phyloP scores from a whole-genome alignment of 352 stramenopile species.

The Phytophthora foliorum region DNA sequence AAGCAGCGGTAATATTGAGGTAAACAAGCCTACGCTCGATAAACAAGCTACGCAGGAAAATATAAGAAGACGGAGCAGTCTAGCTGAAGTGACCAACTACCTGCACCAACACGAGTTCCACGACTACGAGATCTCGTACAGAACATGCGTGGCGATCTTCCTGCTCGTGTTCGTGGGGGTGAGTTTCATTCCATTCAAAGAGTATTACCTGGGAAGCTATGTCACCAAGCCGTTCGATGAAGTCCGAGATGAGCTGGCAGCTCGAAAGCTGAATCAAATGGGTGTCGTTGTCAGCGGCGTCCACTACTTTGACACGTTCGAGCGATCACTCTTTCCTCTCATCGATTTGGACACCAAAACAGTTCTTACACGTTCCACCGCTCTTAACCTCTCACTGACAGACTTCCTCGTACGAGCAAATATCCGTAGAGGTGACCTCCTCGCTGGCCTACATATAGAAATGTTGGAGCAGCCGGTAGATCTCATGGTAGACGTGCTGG shows the following conservation, averaged over 20 bases:
- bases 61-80: not conserved
- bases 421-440: conserved; percentile 28
- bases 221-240: conserved; percentile 39
- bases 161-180: not conserved
- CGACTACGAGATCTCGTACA: conserved; percentile 7
- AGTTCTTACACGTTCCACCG: conserved; percentile 1
- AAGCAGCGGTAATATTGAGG: not conserved
- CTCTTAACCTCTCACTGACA: conserved; percentile 11
- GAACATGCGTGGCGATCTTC: conserved; percentile 3
- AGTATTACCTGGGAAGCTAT: conserved; percentile 45
- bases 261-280: conserved; percentile 31
- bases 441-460: conserved; percentile 11
- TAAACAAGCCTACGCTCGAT: not conserved
- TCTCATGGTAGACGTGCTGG: conserved; percentile 27
- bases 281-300: conserved; percentile 31
- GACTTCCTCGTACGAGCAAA: conserved; percentile 43
- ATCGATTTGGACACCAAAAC: conserved; percentile 25
- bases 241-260: conserved; percentile 30
- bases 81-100: not conserved
- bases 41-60: not conserved
- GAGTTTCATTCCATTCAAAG: conserved; percentile 22
- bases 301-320: conserved; percentile 46
- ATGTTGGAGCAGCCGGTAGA: conserved; percentile 28
- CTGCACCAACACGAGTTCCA: not conserved
- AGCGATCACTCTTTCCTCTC: conserved; percentile 28